Conservation (phyloP, 2,329 filamentous ascomycete species). For the Penicillium sp. region DNA sequence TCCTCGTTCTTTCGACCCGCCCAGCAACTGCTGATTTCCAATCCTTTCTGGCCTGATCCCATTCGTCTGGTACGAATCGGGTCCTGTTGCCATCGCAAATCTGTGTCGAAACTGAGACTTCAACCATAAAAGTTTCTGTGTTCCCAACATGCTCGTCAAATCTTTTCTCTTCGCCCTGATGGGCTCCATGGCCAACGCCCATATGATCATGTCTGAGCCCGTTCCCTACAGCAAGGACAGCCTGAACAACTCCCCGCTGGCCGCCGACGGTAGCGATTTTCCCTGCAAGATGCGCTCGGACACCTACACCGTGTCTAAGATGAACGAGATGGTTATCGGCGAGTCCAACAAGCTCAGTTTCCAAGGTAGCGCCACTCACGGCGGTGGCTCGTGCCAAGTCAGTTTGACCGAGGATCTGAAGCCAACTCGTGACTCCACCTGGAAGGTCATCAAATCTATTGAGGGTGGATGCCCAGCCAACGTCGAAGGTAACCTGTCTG, state of each 20-base stretch:
- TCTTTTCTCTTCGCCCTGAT: conserved; percentile 42
- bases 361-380: conserved; percentile 69
- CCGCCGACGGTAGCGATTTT: conserved; percentile 58
- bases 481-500: conserved; percentile 53
- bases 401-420: conserved; percentile 71
- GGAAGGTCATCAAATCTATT: conserved; percentile 85
- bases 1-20: conserved; percentile 9
- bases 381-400: conserved; percentile 88
- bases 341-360: conserved; percentile 58
- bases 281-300: conserved; percentile 68
- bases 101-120: conserved; percentile 15
- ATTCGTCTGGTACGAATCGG: conserved; percentile 36
- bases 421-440: conserved; percentile 61
- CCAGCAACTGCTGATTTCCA: conserved; percentile 19
- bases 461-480: conserved; percentile 76
- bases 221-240: conserved; percentile 52
- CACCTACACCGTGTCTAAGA: conserved; percentile 36
- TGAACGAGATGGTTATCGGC: conserved; percentile 61
- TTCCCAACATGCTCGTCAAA: conserved; percentile 29
- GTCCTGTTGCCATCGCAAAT: conserved; percentile 16
- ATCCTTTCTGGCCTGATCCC: conserved; percentile 20
- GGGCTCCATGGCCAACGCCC: conserved; percentile 57
- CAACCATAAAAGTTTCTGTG: conserved; percentile 7
- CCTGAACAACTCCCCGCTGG: conserved; percentile 61
- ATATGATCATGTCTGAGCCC: conserved; percentile 69